Base-by-base conservation (phyloP, 257 asterid species). In the Gardenia jasminoides region DNA sequence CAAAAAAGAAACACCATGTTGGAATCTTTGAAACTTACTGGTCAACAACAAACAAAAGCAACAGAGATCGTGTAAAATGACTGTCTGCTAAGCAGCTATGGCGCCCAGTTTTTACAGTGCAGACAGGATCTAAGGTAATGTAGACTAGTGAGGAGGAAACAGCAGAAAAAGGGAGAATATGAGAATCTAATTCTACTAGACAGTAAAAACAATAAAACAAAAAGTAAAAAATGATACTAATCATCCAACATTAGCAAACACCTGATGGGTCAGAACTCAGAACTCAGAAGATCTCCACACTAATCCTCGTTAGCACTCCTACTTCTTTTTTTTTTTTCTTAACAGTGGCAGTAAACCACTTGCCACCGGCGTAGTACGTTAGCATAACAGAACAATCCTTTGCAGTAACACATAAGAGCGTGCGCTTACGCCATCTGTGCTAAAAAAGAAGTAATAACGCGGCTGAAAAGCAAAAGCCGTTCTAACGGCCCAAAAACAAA, bases 1-100 rank as follows among this genome's bases (percentile, higher is more conserved):
- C 5, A 0, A 22, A 22, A 20, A 59, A 24, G 15, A 10, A 54
- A 48, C 6, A 22, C 70, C 77, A 70, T 44, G 61, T 26, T 70
- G 68, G 81, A 70, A 79, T 72, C 82, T 72, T 72, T 72, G 61
- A 79, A 79, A 79, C 72, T n/a, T 56, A 30, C 12, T n/a, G 31
- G 79, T 72, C 82, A 72, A 79, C 64, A 79, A 79, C 68, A 73
- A 50, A 48, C 44, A 69, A 65, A 73, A 65, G 79, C 59, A 72
- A 41, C 41, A 68, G 74, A 36, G 13, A 46, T 76, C 4, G 26
- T 33, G 74, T 76, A 58, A n/a, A n/a, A 41, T 69, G 30, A 20
- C 67, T 66, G 36, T 48, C 39, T 77, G 74, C 26, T 30, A 31
- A 50, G 58, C 41, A 36, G 41, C n/a, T 36, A 26, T 64, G 36